Base-by-base conservation (phyloP, 2,329 filamentous ascomycete genomes). In the Cladosporium sp. region DNA sequence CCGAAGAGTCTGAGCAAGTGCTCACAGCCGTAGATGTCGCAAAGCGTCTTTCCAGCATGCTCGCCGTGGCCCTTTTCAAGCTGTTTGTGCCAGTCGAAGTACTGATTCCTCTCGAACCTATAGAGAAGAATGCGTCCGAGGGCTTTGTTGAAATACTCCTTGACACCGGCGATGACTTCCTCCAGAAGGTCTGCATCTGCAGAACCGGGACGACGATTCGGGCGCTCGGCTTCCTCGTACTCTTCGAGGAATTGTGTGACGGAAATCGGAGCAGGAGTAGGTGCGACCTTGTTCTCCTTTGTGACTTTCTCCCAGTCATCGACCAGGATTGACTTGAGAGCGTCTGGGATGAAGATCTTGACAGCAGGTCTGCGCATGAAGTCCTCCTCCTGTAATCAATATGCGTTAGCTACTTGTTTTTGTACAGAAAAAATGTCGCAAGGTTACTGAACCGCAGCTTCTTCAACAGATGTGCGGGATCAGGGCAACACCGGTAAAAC, bases 241-340 rank as follows among this genome's bases (percentile, higher is more conserved):
- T 93, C 88, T 49, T 91, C 82, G 15, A 99, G 77, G 60, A 99
- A 90, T 63, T 84, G 77, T 62, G 83, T 84, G 59, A 94, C 90
- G 1, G 93, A 85, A 52, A 87, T 83, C 25, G 81, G 79, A 47
- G 91, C 87, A 0, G 94, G 94, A 15, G 99, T 79, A 1, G 90
- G 87, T 32, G 97, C 90, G 3, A 97, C 85, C 70, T 93, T 90
- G 65, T 91, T 85, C 70, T 95, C 94, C 77, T 97, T 97, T 57
- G 94, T 99, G 61, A 99, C 86, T 67, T 97, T 96, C 74, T 99
- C 94, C 94, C 94, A 99, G 73, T 99, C 94, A 71, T 99, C 94
- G 20, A 99, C 94, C 3, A 99, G 84, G 61, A 96, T 82, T 15
- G 89, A 90, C 77, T 97, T 97, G 64, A 99, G 81, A 63, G 89